Evolutionary conservation across 2,329 filamentous ascomycete species (phyloP).

Genomic region (Phialophora macrospora): DNA sequence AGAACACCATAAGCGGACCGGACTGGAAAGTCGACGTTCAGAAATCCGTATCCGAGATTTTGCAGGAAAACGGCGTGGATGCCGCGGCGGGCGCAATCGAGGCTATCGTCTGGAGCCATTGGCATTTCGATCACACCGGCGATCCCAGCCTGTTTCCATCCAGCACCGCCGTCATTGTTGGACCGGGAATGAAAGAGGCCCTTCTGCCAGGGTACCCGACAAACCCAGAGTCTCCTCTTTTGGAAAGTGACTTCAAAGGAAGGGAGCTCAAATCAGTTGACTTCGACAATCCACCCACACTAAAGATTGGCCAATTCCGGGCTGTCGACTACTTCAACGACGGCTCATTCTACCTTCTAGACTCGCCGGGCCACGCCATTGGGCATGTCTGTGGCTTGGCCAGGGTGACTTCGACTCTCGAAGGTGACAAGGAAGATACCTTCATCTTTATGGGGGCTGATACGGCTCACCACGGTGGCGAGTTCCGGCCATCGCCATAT

Average conservation of each 20-base stretch:
- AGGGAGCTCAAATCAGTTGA: constrained; percentile 35
- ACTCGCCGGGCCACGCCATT: constrained; percentile 54
- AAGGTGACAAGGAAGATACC: constrained; percentile 24
- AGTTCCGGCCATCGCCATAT: constrained; percentile 41
- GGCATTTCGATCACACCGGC: constrained; percentile 55
- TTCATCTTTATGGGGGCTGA: constrained; percentile 61
- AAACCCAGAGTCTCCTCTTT: constrained; percentile 44
- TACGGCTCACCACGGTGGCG: constrained; percentile 49
- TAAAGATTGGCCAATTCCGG: constrained; percentile 45
- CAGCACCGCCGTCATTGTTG: constrained; percentile 57
- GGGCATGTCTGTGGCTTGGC: constrained; percentile 58
- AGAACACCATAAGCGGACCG: constrained; percentile 10
- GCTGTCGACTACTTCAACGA: constrained; percentile 49
- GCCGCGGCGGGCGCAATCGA: constrained; percentile 24
- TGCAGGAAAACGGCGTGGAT: constrained; percentile 31
- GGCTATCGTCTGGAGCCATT: constrained; percentile 39
- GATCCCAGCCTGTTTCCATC: constrained; percentile 55
- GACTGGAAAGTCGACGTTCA: constrained; percentile 13
- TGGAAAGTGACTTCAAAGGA: constrained; percentile 46
- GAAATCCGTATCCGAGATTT: constrained; percentile 34
- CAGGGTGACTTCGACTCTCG: constrained; percentile 43
- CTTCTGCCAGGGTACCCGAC: constrained; percentile 57
- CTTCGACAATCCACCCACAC: constrained; percentile 15
- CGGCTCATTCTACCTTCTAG: constrained; percentile 50
- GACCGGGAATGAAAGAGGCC: constrained; percentile 56